Base-by-base conservation (phyloP, 176 grass and related monocot genomes). In the Triticum dicoccoides region DNA sequence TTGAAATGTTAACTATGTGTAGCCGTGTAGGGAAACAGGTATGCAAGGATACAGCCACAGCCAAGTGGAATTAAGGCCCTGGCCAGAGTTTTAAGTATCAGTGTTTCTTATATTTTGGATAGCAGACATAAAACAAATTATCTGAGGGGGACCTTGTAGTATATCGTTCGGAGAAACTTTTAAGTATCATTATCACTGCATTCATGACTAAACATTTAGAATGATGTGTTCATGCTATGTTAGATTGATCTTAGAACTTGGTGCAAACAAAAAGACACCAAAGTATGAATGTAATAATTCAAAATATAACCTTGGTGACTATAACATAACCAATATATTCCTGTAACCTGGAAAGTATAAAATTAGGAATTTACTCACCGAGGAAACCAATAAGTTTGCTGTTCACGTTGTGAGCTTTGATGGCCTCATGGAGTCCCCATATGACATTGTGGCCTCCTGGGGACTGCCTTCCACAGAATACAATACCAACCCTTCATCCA, bases 381-480 rank as follows among this genome's bases (percentile, higher is more conserved):
- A 96, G 85, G 90, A 99, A 99, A 44, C 97, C 97, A 85, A 96
- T 90, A 89, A 99, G 87, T 81, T 88, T 91, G 83, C 97, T 96
- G 49, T 90, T 94, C 5, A 15, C 58, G 52, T 99, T 99, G 90
- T 99, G 97, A 84, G 94, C 86, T 81, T 96, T 99, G 80, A 99
- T 94, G 80, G 97, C 94, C 18, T 94, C 87, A 81, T 90, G 67
- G 73, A 99, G 90, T 37, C 97, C 97, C 97, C 97, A 99, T 76
- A 99, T 77, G 14, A 99, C 92, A 90, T 99, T 99, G 80, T 99
- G 97, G 24, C 97, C 97, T 83, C 97, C 97, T 30, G 97, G 97
- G 27, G 97, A 99, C 65, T 99, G 97, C 70, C 97, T 96, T 38
- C 97, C 97, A 79, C 92, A 99, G 87, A 96, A 99, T 45, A 99